These are phyloP conservation scores for Leavenworthia alabamica DNA, from an alignment of 345 rosid species.

Conservation along the genomic window DNA sequence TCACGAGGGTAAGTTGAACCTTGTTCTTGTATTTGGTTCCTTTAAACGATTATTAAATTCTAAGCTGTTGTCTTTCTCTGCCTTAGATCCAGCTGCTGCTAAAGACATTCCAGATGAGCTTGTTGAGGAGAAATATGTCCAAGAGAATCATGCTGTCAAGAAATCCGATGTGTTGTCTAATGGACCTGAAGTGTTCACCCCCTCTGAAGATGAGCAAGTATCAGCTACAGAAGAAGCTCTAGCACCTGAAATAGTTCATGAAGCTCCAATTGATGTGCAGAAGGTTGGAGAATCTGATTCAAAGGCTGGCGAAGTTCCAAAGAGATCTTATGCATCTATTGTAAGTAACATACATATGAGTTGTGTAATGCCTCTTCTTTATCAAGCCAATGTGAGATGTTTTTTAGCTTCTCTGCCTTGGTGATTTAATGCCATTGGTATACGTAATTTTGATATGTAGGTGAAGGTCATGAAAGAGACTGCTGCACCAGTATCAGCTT, in stretches of 20 bases:
- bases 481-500: constrained; percentile 38
- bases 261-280: constrained; percentile 40
- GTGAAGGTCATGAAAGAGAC: constrained; percentile 76
- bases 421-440: not conserved
- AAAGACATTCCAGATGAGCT: constrained; percentile 14
- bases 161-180: constrained; percentile 28
- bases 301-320: constrained; percentile 61
- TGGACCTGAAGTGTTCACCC: constrained; percentile 31
- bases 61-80: not conserved
- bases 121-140: constrained; percentile 28
- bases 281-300: constrained; percentile 40
- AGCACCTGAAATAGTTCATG: constrained; percentile 58
- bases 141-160: constrained; percentile 39
- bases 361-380: not conserved
- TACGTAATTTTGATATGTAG: constrained; percentile 31
- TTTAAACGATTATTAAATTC: not conserved
- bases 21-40: not conserved
- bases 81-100: constrained; percentile 27
- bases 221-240: constrained; percentile 33
- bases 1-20: constrained; percentile 35
- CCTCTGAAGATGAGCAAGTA: constrained; percentile 39
- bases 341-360: constrained; percentile 40
- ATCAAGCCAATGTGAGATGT: constrained; percentile 2
- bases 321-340: constrained; percentile 91
- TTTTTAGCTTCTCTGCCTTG: not conserved